phyloP scores from a whole-genome alignment of 371 early-diverging fungal species.

The Mortierella sp. region DNA sequence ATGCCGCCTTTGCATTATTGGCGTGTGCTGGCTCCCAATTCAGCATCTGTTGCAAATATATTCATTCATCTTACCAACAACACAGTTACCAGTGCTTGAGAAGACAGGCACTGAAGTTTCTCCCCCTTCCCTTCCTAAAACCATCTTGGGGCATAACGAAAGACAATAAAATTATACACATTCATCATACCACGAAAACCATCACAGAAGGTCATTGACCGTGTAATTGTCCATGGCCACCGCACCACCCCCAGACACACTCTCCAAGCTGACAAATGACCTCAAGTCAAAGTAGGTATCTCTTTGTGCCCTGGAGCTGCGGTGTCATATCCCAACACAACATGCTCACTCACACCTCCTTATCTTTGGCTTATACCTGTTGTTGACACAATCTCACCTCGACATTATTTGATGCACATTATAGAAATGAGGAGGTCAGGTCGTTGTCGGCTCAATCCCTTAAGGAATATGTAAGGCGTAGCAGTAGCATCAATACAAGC shows the following conservation, averaged over 20 bases:
- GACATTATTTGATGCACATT: background rate
- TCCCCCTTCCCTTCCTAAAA: background rate
- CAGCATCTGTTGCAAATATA: slow-evolving; percentile 1
- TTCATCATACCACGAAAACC: background rate
- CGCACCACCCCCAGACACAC: slow-evolving; percentile 47
- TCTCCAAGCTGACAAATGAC: slow-evolving; percentile 48
- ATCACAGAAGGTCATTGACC: slow-evolving; percentile 15
- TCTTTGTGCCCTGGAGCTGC: too few relatives aligned
- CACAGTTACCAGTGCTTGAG: background rate
- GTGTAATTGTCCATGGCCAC: slow-evolving; percentile 46
- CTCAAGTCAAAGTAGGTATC: slow-evolving; percentile 51
- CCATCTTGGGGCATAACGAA: background rate
- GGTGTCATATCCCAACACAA: background rate
- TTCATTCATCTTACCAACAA: background rate
- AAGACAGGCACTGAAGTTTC: background rate
- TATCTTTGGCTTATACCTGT: background rate
- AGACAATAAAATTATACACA: background rate
- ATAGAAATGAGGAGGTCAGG: slow-evolving; percentile 56
- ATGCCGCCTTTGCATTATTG: background rate
- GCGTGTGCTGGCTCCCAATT: background rate
- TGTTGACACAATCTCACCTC: background rate
- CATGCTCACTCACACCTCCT: background rate
- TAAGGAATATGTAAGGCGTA: slow-evolving; percentile 48
- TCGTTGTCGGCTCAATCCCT: slow-evolving; percentile 40
- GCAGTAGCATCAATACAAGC: background rate